Percentiles rank a stretch among this genome's conserved stretches.
phyloP scores from a whole-genome alignment of 2,329 filamentous ascomycete genomes.

The Phoma sp. region DNA sequence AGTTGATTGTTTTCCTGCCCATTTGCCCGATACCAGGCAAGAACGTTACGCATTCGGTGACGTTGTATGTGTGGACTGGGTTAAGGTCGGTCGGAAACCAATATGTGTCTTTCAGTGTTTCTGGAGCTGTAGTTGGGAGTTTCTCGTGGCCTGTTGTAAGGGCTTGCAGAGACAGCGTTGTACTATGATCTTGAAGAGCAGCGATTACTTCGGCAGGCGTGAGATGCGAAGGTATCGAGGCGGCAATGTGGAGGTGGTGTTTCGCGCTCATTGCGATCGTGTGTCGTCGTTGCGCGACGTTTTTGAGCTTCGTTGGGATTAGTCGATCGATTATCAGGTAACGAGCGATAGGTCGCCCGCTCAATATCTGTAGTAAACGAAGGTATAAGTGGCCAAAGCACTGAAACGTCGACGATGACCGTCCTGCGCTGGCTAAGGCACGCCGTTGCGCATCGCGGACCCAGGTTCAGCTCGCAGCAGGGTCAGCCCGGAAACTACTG shows the following conservation, averaged over 20 bases:
- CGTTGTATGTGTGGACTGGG: slow-evolving; percentile 36
- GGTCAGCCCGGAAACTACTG: slow-evolving; percentile 1
- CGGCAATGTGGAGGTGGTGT: slow-evolving; percentile 40
- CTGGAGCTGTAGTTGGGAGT: slow-evolving; percentile 28
- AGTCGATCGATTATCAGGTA: not conserved
- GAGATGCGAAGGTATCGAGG: slow-evolving; percentile 37
- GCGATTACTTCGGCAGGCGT: slow-evolving; percentile 32
- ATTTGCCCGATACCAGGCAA: slow-evolving; percentile 40
- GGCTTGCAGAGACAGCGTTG: slow-evolving; percentile 41
- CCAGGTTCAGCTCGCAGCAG: slow-evolving; percentile 7
- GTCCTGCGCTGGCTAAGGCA: not conserved
- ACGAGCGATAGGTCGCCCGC: not conserved
- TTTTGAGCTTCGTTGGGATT: not conserved
- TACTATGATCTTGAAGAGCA: slow-evolving; percentile 45
- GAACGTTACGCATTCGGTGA: slow-evolving; percentile 39
- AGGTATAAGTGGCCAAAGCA: not conserved
- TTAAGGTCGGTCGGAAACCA: slow-evolving; percentile 42
- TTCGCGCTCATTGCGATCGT: slow-evolving; percentile 31
- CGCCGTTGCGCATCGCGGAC: slow-evolving; percentile 4
- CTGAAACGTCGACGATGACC: not conserved
- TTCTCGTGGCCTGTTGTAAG: slow-evolving; percentile 39
- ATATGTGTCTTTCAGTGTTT: slow-evolving; percentile 41
- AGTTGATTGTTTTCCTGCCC: slow-evolving; percentile 40
- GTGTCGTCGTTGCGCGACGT: not conserved
- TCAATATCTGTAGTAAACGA: not conserved